Base-by-base conservation (phyloP, 148 eudicot species). In the Drosera capensis region DNA sequence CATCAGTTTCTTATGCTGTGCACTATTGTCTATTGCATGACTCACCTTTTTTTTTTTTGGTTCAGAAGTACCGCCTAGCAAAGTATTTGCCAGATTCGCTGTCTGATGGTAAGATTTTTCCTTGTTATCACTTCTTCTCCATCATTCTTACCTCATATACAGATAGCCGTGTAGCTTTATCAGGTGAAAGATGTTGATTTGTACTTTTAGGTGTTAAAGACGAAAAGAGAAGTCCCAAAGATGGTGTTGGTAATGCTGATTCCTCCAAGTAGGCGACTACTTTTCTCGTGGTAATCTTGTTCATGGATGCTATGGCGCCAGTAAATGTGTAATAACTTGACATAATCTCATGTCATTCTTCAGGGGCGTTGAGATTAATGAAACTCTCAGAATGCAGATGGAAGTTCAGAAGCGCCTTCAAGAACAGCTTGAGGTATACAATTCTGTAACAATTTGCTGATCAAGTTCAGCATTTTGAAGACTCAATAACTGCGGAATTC, bases 401-500 rank as follows among this genome's bases (percentile, higher is more conserved):
- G 95, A 85, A 69, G 95, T 80, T 34, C 95, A 85, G 54, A 80
- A 80, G 71, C 75, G 92, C 36, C 92, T 78, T 20, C 92, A 85
- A 16, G 95, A 85, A 60, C 92, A 85, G 58, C 82, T 85, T 29
- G 95, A 85, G 95, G 95, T 85, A 48, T 50, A 62, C 52, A 43
- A 41, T 28, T 18, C 28, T 39, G 48, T 16, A 23, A 18, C 2
- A 8, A 45, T 5, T 9, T 12, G 30, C 29, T 24, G 13, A 11
- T 45, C 5, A 8, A 39, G n/a, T 39, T 39, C 18, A 2, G 14
- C 17, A 7, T 7, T n/a, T n/a, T n/a, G n/a, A n/a, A n/a, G n/a
- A n/a, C n/a, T n/a, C n/a, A n/a, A n/a, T n/a, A n/a, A n/a, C n/a
- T n/a, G n/a, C n/a, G n/a, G n/a, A n/a, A n/a, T n/a, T n/a, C n/a